Percentiles rank a stretch among this genome's conserved stretches.
These are phyloP conservation scores for Lignosus rhinocerotis DNA, from an alignment of 1,284 basidiomycete genomes.

Conservation along the genomic window DNA sequence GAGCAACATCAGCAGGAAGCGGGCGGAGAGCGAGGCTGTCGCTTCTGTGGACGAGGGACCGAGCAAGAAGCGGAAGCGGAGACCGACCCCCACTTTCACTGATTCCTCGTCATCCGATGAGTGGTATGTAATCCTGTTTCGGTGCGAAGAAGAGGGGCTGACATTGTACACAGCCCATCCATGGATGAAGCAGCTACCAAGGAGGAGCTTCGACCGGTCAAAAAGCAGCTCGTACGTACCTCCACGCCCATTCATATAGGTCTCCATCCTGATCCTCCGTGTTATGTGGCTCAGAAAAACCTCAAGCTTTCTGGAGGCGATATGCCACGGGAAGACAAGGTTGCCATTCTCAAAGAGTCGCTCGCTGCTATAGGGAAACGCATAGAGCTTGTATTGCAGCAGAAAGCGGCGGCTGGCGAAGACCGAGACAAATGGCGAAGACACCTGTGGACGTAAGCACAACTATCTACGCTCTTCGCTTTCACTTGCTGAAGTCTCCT, in stretches of 20 bases:
- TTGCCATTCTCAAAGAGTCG: constrained; percentile 94
- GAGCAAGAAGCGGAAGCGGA: constrained; percentile 76
- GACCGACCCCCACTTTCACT: constrained; percentile 89
- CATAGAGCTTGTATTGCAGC: constrained; percentile 83
- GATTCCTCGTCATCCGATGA: constrained; percentile 88
- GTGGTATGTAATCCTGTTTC: constrained; percentile 54
- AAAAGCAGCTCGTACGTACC: constrained; percentile 84
- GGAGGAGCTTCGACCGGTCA: constrained; percentile 94
- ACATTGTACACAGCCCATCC: constrained; percentile 60
- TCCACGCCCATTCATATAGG: no score
- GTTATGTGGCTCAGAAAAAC: constrained; percentile 67
- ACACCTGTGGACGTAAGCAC: constrained; percentile 93
- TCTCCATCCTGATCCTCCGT: not conserved
- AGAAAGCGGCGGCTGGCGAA: constrained; percentile 76
- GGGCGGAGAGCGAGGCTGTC: constrained; percentile 81
- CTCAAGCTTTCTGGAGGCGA: constrained; percentile 91
- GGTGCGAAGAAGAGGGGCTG: no score
- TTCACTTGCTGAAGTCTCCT: not conserved
- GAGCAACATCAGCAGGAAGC: constrained; percentile 56
- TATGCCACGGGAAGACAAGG: constrained; percentile 92
- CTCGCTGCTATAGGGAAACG: constrained; percentile 91
- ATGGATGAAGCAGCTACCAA: constrained; percentile 98
- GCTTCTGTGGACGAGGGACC: constrained; percentile 73
- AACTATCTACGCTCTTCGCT: not conserved
- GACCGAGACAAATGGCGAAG: constrained; percentile 86